Base-by-base conservation (phyloP, 1,139 yeast species). In the Yamadazyma atlantica region DNA sequence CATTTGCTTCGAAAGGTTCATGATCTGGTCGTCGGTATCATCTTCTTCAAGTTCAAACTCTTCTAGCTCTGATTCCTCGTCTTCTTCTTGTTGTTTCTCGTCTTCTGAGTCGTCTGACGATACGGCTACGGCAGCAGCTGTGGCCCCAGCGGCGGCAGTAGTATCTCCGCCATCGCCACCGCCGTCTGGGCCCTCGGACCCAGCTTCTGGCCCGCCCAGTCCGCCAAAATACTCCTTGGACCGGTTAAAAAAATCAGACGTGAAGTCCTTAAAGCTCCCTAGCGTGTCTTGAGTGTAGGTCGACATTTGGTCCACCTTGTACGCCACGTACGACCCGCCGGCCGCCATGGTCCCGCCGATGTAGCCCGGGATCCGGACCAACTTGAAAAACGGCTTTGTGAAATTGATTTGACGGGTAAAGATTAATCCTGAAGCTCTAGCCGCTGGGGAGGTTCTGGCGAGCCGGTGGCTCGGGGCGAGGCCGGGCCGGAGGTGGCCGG, bases 291-390 rank as follows among this genome's bases (percentile, higher is more conserved):
- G 72, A 0, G 96, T 78, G 50, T 75, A 87, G 30, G 60, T 69
- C 1, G 88, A 74, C 0, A 95, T 95, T 60, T 90, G 95, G 42
- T 89, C 95, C 3, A 89, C 85, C 58, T 92, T 90, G 58, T 89
- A 89, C 21, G 90, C 88, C 33, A 89, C 82, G 55, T 89, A 92
- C 3, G 96, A 85, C 0, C 96, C 95, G 3, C 95, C 96, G 7
- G 97, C 97, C 1, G 95, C 96, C 32, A 89, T 62, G 0, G 96
- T 88, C 7, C 96, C 95, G 1, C 96, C 96, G 1, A 87, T 64
- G 47, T 87, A 87, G 0, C 88, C 90, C 0, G 95, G 95, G 1
- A 85, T 60, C 42, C 78, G 76, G 3, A 79, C 73, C 2, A 67
- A 66, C 33, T 64, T 49, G 1, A 42, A 10, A 28, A 47, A 45